A percentile compares a stretch with the other conserved stretches of the same genome.
phyloP scores from a whole-genome alignment of 176 grass and related monocot genomes.

The Oryza rufipogon region DNA sequence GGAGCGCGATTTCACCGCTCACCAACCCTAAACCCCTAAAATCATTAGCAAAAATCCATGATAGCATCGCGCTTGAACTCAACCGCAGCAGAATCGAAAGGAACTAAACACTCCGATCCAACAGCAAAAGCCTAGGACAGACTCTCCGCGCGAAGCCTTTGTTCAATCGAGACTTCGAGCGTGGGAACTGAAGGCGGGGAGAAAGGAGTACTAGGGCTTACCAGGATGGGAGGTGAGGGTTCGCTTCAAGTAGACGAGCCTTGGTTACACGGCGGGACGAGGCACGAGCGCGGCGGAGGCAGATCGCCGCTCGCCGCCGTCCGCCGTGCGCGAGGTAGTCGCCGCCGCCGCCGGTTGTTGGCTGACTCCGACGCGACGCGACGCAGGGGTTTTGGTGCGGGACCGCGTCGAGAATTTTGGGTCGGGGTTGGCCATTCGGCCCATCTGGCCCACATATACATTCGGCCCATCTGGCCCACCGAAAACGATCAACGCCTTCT shows the following conservation, averaged over 20 bases:
- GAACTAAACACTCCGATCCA: neutral
- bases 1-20: neutral
- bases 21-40: neutral
- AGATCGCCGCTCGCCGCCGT: neutral
- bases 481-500: neutral
- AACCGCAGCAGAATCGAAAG: neutral
- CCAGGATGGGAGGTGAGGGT: neutral
- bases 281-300: neutral
- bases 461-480: too few relatives aligned
- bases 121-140: neutral
- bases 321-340: neutral
- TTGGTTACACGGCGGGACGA: neutral
- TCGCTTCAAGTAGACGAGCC: neutral
- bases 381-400: neutral
- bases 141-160: neutral
- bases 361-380: neutral
- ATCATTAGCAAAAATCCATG: neutral
- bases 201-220: neutral
- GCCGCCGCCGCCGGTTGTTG: slow-evolving; percentile 17
- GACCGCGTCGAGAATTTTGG: neutral
- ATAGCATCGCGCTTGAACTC: neutral
- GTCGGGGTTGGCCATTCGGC: neutral
- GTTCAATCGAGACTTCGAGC: neutral
- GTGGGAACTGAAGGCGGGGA: neutral
- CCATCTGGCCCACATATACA: neutral